These are phyloP conservation scores for Fusarium bulbicola DNA, from an alignment of 2,329 filamentous ascomycete species.

Conservation along the genomic window DNA sequence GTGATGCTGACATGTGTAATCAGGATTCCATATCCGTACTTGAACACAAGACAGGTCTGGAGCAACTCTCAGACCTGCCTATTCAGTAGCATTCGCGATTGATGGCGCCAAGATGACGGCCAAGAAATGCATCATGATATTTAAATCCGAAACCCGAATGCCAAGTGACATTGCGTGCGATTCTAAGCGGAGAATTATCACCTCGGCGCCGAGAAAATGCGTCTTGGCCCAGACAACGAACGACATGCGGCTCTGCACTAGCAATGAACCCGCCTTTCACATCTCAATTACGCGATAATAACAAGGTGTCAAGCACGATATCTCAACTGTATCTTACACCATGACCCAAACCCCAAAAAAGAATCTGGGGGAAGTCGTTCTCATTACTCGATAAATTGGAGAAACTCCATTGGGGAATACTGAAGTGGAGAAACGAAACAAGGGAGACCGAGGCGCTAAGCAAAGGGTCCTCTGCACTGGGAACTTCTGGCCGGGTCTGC, in stretches of 20 bases:
- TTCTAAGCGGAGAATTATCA: background rate
- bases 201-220: constrained; percentile 1
- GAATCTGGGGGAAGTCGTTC: constrained; percentile 29
- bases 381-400: constrained; percentile 17
- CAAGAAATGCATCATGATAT: background rate
- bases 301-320: constrained; percentile 23
- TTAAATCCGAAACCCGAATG: background rate
- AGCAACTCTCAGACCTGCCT: constrained; percentile 11
- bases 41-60: background rate
- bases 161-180: constrained; percentile 17
- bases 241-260: constrained; percentile 18
- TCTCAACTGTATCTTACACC: constrained; percentile 7
- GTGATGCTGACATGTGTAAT: constrained; percentile 1
- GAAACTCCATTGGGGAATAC: background rate
- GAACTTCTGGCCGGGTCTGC: constrained; percentile 11
- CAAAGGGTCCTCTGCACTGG: constrained; percentile 31
- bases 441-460: constrained; percentile 18
- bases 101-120: background rate
- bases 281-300: constrained; percentile 3
- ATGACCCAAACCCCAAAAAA: background rate
- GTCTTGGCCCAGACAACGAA: background rate
- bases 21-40: background rate
- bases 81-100: background rate
- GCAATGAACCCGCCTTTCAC: background rate
- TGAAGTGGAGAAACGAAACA: background rate